Evolutionary conservation across 441 rosid genomes (phyloP).

Genomic region (Cnidoscolus chayamansa): DNA sequence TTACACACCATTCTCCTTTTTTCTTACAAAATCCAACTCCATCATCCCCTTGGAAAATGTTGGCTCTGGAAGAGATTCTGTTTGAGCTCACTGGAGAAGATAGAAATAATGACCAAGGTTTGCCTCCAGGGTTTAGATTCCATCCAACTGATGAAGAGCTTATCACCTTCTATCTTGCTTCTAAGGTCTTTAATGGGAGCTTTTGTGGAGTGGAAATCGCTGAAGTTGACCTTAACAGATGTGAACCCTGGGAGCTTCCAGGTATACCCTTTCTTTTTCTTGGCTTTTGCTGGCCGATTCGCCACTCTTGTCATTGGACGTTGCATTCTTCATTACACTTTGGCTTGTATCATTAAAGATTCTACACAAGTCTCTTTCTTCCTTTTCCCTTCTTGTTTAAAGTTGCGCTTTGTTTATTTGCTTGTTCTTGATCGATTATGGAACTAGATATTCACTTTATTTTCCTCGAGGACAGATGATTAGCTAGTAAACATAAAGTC

Average conservation of each 20-base stretch:
- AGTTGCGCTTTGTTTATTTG: no score
- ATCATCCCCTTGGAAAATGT: slow-evolving; percentile 29
- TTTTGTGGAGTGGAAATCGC: slow-evolving; percentile 69
- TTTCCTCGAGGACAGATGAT: no score
- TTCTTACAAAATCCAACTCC: background rate
- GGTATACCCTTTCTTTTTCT: slow-evolving; percentile 32
- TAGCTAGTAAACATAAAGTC: no score
- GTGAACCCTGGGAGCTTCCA: slow-evolving; percentile 99
- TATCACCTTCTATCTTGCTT: slow-evolving; percentile 79
- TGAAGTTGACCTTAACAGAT: slow-evolving; percentile 88
- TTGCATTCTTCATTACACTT: no score
- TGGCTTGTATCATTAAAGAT: no score
- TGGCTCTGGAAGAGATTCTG: slow-evolving; percentile 63
- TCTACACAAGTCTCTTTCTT: no score
- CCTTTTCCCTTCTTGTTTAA: no score
- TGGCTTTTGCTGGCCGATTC: background rate
- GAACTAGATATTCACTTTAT: no score
- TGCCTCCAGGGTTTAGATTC: slow-evolving; percentile 94
- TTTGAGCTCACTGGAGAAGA: slow-evolving; percentile 62
- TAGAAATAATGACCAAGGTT: slow-evolving; percentile 46
- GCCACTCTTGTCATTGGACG: background rate
- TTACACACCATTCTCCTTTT: slow-evolving; percentile 2
- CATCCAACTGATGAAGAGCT: slow-evolving; percentile 98
- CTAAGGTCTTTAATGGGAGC: slow-evolving; percentile 73
- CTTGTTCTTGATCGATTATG: no score